Base-by-base conservation (phyloP, 495 filamentous ascomycete species). In the Daldinia loculata region DNA sequence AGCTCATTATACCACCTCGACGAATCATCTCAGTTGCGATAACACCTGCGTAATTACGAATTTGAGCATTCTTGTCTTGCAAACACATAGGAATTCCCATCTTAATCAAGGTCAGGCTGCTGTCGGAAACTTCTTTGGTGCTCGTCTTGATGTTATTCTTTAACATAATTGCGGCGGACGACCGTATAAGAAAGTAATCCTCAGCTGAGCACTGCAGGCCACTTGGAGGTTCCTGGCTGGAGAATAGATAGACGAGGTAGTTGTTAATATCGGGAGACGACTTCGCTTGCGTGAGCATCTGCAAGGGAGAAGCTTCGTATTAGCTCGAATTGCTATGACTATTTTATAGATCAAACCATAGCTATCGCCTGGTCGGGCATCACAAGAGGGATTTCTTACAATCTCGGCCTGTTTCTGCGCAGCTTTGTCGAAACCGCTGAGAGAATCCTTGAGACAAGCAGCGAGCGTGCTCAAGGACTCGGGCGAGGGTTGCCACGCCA, bases 241-340 rank as follows among this genome's bases (percentile, higher is more conserved):
- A 92, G 78, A 96, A 91, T 19, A 99, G 86, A 76, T 93, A 98
- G 56, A 93, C 91, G 53, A 99, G 88, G 78, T 99, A 99, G 80
- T 98, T 98, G 81, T 95, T 92, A 84, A 98, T 93, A 78, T 98
- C 95, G 8, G 95, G 95, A 15, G 90, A 96, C 14, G 88, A 82
- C 77, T 94, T 95, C 38, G 96, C 95, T 84, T 96, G 92, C 60
- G 89, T 85, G 72, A 99, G 92, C 93, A 98, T 96, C 95, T 99
- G 76, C 60, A 65, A 30, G 39, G 26, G 26, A 56, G 32, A 68
- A 53, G 41, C 60, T 53, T 32, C 45, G 38, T 39, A 70, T 81
- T 67, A 80, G 79, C 64, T 58, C 74, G 30, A 43, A 59, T 62
- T 38, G 36, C 61, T 64, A 58, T 34, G 24, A 17, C 7, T 66